Percentiles rank a stretch among this genome's conserved stretches.
Conservation (phyloP, 139 green algal species). For the Tetradesmus lagerheimii region DNA sequence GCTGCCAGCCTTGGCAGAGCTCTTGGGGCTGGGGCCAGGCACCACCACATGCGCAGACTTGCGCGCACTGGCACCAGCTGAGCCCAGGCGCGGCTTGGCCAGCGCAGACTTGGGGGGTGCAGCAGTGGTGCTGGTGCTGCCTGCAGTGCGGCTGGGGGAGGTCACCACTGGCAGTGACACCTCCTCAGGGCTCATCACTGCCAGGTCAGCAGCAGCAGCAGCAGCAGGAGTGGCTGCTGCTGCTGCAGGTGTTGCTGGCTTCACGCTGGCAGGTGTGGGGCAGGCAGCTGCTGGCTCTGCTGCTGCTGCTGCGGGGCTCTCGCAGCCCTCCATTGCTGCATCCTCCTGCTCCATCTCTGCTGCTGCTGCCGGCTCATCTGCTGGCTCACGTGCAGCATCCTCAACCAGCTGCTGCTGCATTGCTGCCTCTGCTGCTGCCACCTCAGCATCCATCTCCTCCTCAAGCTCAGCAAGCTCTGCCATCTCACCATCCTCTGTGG, state of each 20-base stretch:
- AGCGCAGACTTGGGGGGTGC: slow-evolving; percentile 25
- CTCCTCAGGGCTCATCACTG: slow-evolving; percentile 11
- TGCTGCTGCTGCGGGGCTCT: background rate
- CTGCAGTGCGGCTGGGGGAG: background rate
- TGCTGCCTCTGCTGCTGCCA: slow-evolving; percentile 1
- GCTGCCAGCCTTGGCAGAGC: slow-evolving; percentile 8
- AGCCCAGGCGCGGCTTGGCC: slow-evolving; percentile 5
- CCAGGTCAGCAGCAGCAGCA: background rate
- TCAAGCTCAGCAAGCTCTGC: background rate
- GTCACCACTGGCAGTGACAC: background rate
- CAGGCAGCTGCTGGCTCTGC: background rate
- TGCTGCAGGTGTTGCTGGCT: background rate
- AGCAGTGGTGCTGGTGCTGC: background rate
- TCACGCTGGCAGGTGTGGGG: background rate
- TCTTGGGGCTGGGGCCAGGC: background rate
- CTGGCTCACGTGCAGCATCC: background rate
- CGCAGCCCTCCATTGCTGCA: background rate
- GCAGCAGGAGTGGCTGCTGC: background rate
- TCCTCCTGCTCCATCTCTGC: background rate
- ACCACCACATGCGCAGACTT: slow-evolving; percentile 34
- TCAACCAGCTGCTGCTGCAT: background rate
- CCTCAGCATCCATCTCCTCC: background rate
- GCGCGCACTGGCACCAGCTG: background rate
- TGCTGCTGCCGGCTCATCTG: background rate
- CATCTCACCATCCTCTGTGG: background rate